Base-by-base conservation (phyloP, 2,329 filamentous ascomycete species). In the Colletotrichum spinosum region DNA sequence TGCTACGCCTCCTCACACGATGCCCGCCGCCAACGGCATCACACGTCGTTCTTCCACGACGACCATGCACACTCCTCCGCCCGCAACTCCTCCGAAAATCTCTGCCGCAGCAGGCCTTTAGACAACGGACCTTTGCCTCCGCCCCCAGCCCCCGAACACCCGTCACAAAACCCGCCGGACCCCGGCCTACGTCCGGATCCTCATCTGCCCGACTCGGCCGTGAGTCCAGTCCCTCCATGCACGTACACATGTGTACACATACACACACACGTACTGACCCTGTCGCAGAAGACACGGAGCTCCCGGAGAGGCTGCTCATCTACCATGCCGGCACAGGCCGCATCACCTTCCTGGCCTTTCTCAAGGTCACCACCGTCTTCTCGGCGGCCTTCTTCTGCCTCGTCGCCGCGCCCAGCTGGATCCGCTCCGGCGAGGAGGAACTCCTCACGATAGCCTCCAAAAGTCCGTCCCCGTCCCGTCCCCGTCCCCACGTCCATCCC, bases 271-370 rank as follows among this genome's bases (percentile, higher is more conserved):
- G 9, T 46, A 15, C 13, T 39, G 33, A 11, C 12, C 15, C 50
- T 33, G 35, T 11, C 10, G 7, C 17, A 44, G 38, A 25, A 87
- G 84, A 77, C 39, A 41, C 46, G 15, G 34, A 41, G 2, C 84
- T 85, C 64, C 87, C 88, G 0, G 83, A 87, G 68, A 80, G 80
- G 12, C 73, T 94, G 35, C 83, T 93, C 70, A 86, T 97, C 67
- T 97, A 92, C 76, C 91, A 94, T 78, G 89, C 89, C 57, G 92
- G 92, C 56, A 90, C 87, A 0, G 84, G 84, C 8, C 84, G 87
- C 63, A 90, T 86, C 37, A 86, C 88, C 7, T 90, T 91, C 69
- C 78, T 95, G 50, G 91, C 90, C 53, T 86, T 88, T 72, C 76
- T 92, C 67, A 93, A 93, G 72, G 79, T 95, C 60, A 88, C 88